Evolutionary conservation across 164 flowering plant species (phyloP).

Genomic region (Amborella trichopoda): DNA sequence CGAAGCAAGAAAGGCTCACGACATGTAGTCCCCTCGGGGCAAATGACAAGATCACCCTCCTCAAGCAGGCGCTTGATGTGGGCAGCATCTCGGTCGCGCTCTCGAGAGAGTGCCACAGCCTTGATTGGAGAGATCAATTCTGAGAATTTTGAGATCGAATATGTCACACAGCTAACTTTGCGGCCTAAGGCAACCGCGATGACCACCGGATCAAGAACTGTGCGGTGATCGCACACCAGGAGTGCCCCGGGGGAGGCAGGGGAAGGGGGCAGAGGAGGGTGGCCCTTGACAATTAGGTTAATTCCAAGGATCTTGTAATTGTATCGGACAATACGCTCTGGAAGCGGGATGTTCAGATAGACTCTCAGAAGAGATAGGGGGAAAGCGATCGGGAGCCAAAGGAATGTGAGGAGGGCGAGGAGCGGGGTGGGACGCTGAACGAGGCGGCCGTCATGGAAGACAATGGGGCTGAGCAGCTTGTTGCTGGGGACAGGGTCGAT

Average conservation of each 20-base stretch:
- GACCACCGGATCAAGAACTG: slow-evolving; percentile 64
- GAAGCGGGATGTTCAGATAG: slow-evolving; percentile 46
- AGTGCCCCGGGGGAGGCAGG: slow-evolving; percentile 41
- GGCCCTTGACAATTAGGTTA: slow-evolving; percentile 52
- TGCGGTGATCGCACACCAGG: slow-evolving; percentile 35
- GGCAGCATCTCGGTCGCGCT: slow-evolving; percentile 56
- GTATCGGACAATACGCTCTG: slow-evolving; percentile 38
- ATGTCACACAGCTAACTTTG: slow-evolving; percentile 72
- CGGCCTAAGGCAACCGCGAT: slow-evolving; percentile 57
- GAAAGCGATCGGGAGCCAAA: slow-evolving; percentile 76
- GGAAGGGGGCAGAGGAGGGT: slow-evolving; percentile 63
- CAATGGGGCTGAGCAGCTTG: slow-evolving; percentile 49
- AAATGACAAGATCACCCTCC: slow-evolving; percentile 60
- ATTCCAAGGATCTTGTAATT: slow-evolving; percentile 46
- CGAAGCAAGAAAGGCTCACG: slow-evolving; percentile 67
- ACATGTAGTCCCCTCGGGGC: slow-evolving; percentile 89
- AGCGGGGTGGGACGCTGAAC: slow-evolving; percentile 62
- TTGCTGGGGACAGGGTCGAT: slow-evolving; percentile 42
- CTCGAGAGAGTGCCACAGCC: slow-evolving; percentile 63
- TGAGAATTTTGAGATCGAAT: slow-evolving; percentile 63
- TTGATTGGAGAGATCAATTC: slow-evolving; percentile 72
- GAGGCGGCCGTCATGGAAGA: slow-evolving; percentile 66
- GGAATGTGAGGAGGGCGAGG: slow-evolving; percentile 42
- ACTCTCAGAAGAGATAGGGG: slow-evolving; percentile 49
- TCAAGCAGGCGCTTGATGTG: slow-evolving; percentile 46